These are phyloP conservation scores for Picochlorum sp. DNA, from an alignment of 139 green algal species.

Conservation along the genomic window DNA sequence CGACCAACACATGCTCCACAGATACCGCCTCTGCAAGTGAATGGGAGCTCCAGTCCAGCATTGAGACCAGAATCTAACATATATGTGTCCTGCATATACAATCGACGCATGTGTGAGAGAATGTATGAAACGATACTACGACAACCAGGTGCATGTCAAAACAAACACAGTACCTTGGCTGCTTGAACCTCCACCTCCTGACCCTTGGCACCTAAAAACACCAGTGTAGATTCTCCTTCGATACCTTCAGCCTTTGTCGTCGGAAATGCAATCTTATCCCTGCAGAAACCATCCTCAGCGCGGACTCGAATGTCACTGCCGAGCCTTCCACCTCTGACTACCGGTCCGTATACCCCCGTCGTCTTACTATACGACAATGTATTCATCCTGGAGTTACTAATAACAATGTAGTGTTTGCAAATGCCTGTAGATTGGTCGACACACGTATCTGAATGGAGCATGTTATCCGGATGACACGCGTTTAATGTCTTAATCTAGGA, in stretches of 20 bases:
- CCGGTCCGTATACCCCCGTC: too few species aligned
- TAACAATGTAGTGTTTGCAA: too few species aligned
- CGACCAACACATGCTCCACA: conserved; percentile 73
- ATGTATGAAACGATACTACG: background rate
- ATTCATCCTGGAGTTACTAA: too few species aligned
- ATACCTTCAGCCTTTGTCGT: conserved; percentile 8
- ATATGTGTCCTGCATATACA: conserved; percentile 53
- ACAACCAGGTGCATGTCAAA: background rate
- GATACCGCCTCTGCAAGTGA: conserved; percentile 72
- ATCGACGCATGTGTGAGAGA: conserved; percentile 16
- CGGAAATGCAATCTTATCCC: conserved; percentile 50
- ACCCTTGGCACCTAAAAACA: conserved; percentile 55
- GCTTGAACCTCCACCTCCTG: conserved; percentile 37
- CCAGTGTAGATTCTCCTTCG: conserved; percentile 46
- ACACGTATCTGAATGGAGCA: too few species aligned
- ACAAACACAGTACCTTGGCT: conserved; percentile 23
- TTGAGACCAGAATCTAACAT: conserved; percentile 82
- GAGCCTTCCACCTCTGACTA: too few species aligned
- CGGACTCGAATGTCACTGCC: conserved; percentile 5
- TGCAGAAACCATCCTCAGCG: conserved; percentile 52
- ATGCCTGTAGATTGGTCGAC: too few species aligned
- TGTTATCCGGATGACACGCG: too few species aligned
- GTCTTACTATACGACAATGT: too few species aligned
- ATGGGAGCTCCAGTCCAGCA: conserved; percentile 79
- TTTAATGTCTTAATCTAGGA: too few species aligned